Evolutionary conservation across 2,329 filamentous ascomycete genomes (phyloP), one percentile per base, ranked within the genome.

Genomic region (Ramichloridium luteum): DNA sequence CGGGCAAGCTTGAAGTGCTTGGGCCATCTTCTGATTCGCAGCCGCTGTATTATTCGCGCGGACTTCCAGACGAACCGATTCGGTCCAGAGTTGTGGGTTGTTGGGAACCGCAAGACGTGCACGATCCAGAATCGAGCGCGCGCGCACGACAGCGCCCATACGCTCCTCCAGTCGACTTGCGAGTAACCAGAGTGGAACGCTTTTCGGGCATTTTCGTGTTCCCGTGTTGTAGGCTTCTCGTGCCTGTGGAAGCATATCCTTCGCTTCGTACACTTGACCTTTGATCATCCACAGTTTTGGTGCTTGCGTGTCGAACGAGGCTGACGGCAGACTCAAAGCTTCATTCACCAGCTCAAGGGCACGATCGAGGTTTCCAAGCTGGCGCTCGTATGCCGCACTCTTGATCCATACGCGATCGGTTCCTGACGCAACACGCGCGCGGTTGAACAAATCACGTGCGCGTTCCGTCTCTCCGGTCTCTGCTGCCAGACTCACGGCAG

Each of bases 231-330:
- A 96, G 0, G 88, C 85, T 55, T 96, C 85, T 28, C 90, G 75
- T 3, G 90, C 90, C 57, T 90, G 81, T 0, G 80, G 77, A 10
- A 80, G 62, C 60, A 84, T 85, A 46, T 72, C 77, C 28, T 85
- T 70, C 26, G 77, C 71, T 51, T 94, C 81, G 65, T 98, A 98
- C 40, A 96, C 90, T 54, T 98, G 90, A 0, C 92, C 90, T 60
- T 98, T 98, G 65, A 93, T 82, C 81, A 96, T 94, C 79, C 88
- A 94, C 14, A 98, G 68, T 59, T 96, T 96, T 31, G 83, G 70
- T 9, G 80, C 74, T 27, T 76, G 72, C 1, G 90, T 88, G 20
- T 23, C 20, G 62, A 93, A 98, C 6, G 83, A 70, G 43, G 86
- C 78, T 8, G 20, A 23, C 8, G 20, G 20, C n/a, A 23, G n/a